A percentile compares a stretch with the other conserved stretches of the same genome.
Evolutionary conservation across 805 yeast species (phyloP).

Genomic region (Henningerozyma blattae): DNA sequence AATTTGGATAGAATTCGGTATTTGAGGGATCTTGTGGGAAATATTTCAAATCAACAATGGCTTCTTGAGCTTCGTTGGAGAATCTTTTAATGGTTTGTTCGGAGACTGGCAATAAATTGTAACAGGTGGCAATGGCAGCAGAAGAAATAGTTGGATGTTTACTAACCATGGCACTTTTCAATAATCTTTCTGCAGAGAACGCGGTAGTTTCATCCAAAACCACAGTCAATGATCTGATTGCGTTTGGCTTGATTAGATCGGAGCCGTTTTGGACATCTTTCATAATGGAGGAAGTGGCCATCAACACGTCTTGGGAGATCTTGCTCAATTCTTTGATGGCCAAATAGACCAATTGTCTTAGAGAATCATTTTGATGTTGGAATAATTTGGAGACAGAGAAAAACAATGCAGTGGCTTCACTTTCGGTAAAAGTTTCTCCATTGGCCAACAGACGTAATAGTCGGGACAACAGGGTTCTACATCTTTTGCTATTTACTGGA

Average conservation of each 20-base stretch:
- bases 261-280: slow-evolving; percentile 92
- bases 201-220: slow-evolving; percentile 87
- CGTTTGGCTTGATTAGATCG: slow-evolving; percentile 79
- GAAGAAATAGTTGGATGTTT: slow-evolving; percentile 77
- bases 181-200: slow-evolving; percentile 82
- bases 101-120: slow-evolving; percentile 80
- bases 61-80: slow-evolving; percentile 88
- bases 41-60: slow-evolving; percentile 39
- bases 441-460: slow-evolving; percentile 69
- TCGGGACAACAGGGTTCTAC: slow-evolving; percentile 73
- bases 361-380: slow-evolving; percentile 71
- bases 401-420: slow-evolving; percentile 85
- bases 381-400: slow-evolving; percentile 90
- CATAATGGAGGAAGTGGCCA: slow-evolving; percentile 98
- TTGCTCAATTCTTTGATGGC: slow-evolving; percentile 85
- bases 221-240: slow-evolving; percentile 81
- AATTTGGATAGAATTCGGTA: slow-evolving; percentile 43
- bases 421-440: slow-evolving; percentile 79
- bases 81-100: slow-evolving; percentile 88
- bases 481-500: slow-evolving; percentile 78
- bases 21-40: slow-evolving; percentile 28
- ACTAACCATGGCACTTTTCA: slow-evolving; percentile 89
- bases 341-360: slow-evolving; percentile 87
- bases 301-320: slow-evolving; percentile 80
- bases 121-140: slow-evolving; percentile 88